Evolutionary conservation across 768 basidiomycete species (phyloP).

Genomic region (Lactarius vividus): DNA sequence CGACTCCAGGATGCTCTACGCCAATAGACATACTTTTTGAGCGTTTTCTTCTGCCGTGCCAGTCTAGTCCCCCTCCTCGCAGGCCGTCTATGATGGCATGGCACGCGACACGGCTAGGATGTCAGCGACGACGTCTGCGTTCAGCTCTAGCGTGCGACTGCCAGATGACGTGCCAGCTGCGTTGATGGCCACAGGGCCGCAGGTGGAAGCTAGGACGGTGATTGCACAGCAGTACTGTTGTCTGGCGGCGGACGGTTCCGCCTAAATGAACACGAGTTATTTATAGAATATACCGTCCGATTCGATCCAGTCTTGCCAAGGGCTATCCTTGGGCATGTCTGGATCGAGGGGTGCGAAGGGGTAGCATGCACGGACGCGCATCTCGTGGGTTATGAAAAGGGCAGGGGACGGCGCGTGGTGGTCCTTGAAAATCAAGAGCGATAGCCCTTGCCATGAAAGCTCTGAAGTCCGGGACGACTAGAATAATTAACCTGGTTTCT

Average conservation of each 20-base stretch:
- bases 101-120: neutral
- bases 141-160: too few species aligned
- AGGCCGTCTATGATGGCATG: neutral
- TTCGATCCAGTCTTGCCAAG: constrained; percentile 17
- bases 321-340: constrained; percentile 19
- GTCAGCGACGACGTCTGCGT: neutral
- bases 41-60: too few species aligned
- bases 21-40: too few species aligned
- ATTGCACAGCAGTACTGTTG: too few species aligned
- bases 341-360: constrained; percentile 32
- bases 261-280: neutral
- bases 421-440: constrained; percentile 35
- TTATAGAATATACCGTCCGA: neutral
- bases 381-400: constrained; percentile 38
- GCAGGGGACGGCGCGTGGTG: constrained; percentile 35
- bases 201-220: too few species aligned
- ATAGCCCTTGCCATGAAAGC: constrained; percentile 38
- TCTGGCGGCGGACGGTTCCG: neutral
- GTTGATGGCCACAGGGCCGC: too few species aligned
- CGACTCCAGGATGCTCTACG: too few species aligned
- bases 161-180: too few species aligned
- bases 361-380: constrained; percentile 36
- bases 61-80: too few species aligned
- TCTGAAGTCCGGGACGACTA: constrained; percentile 12
- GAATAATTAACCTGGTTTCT: constrained; percentile 34